Conservation (phyloP, 2,329 filamentous ascomycete genomes). For the Sporothrix mexicana region DNA sequence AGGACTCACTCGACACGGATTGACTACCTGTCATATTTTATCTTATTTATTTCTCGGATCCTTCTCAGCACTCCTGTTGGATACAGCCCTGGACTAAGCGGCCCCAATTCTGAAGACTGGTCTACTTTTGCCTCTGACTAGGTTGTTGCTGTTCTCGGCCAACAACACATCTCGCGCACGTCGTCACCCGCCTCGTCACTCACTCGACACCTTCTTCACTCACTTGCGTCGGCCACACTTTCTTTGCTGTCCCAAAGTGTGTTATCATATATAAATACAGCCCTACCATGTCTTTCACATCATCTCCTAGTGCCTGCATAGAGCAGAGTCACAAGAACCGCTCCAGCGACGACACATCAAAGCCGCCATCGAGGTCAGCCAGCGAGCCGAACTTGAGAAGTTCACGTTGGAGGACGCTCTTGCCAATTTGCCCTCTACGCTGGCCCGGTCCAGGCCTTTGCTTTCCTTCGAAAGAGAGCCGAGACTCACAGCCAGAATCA, state of each 20-base stretch:
- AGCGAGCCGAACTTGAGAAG: neutral
- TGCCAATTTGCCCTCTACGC: neutral
- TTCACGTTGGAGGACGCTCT: slow-evolving; percentile 1
- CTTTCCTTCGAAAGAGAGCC: slow-evolving; percentile 14
- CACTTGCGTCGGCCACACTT: neutral
- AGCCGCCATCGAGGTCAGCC: slow-evolving; percentile 12
- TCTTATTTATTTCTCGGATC: neutral
- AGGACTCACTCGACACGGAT: neutral
- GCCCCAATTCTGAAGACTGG: neutral
- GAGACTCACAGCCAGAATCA: neutral
- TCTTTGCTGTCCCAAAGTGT: neutral
- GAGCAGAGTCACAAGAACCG: slow-evolving; percentile 1
- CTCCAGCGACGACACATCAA: neutral
- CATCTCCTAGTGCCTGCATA: neutral
- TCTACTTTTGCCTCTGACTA: neutral
- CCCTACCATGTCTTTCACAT: neutral
- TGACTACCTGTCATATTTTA: neutral
- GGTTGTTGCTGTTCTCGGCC: neutral
- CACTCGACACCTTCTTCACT: neutral
- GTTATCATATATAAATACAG: neutral
- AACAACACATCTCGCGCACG: slow-evolving; percentile 17
- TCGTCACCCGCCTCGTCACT: slow-evolving; percentile 9
- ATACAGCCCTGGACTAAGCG: neutral
- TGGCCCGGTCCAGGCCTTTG: slow-evolving; percentile 10
- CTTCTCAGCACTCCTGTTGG: neutral